Conservation (phyloP, 108 stramenopile species). For the Cyclotella atomus region DNA sequence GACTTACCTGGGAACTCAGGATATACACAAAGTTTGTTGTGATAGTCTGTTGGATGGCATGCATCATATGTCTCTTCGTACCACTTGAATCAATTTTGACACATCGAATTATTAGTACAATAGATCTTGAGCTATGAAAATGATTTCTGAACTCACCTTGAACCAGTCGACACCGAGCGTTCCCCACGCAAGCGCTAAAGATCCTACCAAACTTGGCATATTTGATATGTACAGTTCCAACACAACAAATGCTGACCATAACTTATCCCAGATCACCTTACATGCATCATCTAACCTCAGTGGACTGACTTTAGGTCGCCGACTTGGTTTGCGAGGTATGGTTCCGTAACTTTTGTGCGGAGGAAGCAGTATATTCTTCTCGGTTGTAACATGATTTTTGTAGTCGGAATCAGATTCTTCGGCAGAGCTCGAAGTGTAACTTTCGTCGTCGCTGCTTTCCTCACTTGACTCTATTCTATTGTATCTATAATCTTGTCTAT, state of each 20-base stretch:
- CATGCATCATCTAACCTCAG: constrained; percentile 44
- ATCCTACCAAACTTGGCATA: constrained; percentile 76
- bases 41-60: constrained; percentile 83
- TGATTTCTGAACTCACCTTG: too few relatives aligned
- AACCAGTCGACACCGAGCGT: constrained; percentile 85
- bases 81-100: too few relatives aligned
- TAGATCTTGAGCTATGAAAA: neutral
- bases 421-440: neutral
- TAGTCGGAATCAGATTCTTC: too few relatives aligned
- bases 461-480: neutral
- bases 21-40: constrained; percentile 68
- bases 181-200: constrained; percentile 69
- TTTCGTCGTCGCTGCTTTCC: neutral
- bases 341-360: too few relatives aligned
- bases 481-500: neutral
- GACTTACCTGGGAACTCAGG: constrained; percentile 87
- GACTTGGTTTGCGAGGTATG: too few relatives aligned
- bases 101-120: too few relatives aligned
- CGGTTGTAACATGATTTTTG: too few relatives aligned
- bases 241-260: constrained; percentile 7
- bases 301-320: too few relatives aligned
- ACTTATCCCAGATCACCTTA: constrained; percentile 28
- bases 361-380: too few relatives aligned
- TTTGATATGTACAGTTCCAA: constrained; percentile 74
- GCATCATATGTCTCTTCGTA: constrained; percentile 67